Evolutionary conservation across 768 basidiomycete genomes (phyloP), one percentile per base, ranked within the genome.

Genomic region (Rhodotorula sphaerocarpa): DNA sequence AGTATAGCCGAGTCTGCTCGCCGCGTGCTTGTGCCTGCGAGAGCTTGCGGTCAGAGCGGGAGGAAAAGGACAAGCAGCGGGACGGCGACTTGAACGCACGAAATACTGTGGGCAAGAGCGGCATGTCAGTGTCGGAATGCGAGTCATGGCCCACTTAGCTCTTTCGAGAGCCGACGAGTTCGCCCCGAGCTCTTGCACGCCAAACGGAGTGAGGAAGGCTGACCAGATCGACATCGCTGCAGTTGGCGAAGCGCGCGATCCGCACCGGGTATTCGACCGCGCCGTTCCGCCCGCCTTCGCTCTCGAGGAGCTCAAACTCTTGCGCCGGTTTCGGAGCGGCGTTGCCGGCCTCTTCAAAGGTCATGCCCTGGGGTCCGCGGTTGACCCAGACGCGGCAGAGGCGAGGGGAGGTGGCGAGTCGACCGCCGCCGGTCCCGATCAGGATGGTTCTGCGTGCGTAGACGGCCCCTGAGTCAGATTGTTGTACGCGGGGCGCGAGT

Each of bases 201-300:
- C n/a, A n/a, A n/a, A n/a, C n/a, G n/a, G n/a, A n/a, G n/a, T n/a
- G n/a, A n/a, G n/a, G n/a, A n/a, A 11, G 41, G 9, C n/a, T 43
- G 11, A 23, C 43, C 23, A 18, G 12, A 6, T 63, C 70, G 36
- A 73, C 59, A 28, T 56, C 62, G 16, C 50, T 57, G 15, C 68
- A 66, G 41, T 62, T 71, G 7, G 55, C 64, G 33, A 73, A 73
- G 42, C 63, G 55, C n/a, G 58, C 55, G 25, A 73, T 65, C 50
- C 70, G 28, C 3, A 71, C 66, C 3, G 72, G 72, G 34, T 73
- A 73, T 56, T 73, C 72, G 31, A 68, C 61, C 41, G 48, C 47
- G 9, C 67, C 67, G 11, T 61, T n/a, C 10, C 46, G 50, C 0
- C 69, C 69, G 12, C 55, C 60, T 23, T 57, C 56, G n/a, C 55